Evolutionary conservation across 371 early-diverging fungal species (phyloP).

Genomic region (Mortierella sp.): DNA sequence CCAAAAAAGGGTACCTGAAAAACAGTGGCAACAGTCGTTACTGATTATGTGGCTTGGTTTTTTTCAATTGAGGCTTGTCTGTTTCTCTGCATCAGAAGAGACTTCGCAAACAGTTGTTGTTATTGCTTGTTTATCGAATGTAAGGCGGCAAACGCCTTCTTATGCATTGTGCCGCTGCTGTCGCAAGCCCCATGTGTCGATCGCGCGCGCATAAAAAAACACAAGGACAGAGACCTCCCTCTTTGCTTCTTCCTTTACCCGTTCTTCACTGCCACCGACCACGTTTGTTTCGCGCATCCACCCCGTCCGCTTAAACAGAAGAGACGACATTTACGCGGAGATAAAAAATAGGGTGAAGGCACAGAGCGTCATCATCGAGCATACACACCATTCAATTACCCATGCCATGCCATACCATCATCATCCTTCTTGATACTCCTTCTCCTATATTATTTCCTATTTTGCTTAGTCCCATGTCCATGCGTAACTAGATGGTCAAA

Average conservation of each 20-base stretch:
- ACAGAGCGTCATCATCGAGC: background rate
- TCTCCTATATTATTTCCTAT: background rate
- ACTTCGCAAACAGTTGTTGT: background rate
- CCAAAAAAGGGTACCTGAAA: background rate
- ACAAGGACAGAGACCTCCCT: background rate
- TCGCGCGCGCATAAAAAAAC: background rate
- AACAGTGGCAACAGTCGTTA: background rate
- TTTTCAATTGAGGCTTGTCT: background rate
- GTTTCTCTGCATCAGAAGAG: background rate
- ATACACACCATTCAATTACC: background rate
- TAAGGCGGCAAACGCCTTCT: background rate
- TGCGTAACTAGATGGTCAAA: background rate
- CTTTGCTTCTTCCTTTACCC: background rate
- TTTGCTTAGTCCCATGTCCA: background rate
- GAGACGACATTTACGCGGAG: background rate
- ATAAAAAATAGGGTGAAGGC: background rate
- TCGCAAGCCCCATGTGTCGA: background rate
- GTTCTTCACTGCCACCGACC: background rate
- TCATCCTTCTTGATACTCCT: background rate
- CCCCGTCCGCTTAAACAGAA: conserved; percentile 1
- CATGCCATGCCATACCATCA: background rate
- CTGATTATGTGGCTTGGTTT: background rate
- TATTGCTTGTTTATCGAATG: background rate
- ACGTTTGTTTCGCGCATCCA: background rate
- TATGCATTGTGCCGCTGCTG: background rate